Base-by-base conservation (phyloP, 2,329 filamentous ascomycete species). In the Rutstroemia sp. region DNA sequence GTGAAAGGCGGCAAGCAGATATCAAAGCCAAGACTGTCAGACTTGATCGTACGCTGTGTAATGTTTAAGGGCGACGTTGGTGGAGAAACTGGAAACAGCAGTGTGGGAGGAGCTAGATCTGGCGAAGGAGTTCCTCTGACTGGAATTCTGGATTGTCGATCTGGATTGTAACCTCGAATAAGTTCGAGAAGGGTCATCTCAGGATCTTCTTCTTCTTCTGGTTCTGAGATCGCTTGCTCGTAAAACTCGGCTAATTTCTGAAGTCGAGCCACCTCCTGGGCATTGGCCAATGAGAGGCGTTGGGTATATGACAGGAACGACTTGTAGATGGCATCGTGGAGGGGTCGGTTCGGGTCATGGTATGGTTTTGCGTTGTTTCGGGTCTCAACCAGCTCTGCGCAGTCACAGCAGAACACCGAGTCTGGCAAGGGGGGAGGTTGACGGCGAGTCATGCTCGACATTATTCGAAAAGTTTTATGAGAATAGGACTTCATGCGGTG, bases 341-440 rank as follows among this genome's bases (percentile, higher is more conserved):
- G 30, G 5, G 49, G 30, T 14, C 52, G 47, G 41, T 58, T 58
- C 8, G 52, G 52, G 45, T 58, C 52, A 14, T 58, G 25, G 39
- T 58, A 47, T 5, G 46, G 38, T 46, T 58, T 58, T 23, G 53
- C 44, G 21, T 39, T 38, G 14, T 50, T n/a, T n/a, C 34, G 37
- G n/a, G 52, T 54, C 2, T 45, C 44, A 14, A 49, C 19, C 39
- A 34, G 30, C 2, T 37, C 41, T 25, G 52, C 46, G 16, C 10
- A 25, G 14, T 46, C 18, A 37, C 56, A 58, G 52, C 56, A 58
- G 38, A 58, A 55, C 10, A 58, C 42, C 18, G 45, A 37, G 16
- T 49, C 52, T n/a, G 49, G 49, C 14, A 51, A 25, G 37, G 42
- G 30, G 30, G 49, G 16, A 6, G 23, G 27, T 18, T 27, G n/a